Evolutionary conservation across 805 yeast genomes (phyloP), one percentile per base, ranked within the genome.

Genomic region (Ogataea ganodermae): DNA sequence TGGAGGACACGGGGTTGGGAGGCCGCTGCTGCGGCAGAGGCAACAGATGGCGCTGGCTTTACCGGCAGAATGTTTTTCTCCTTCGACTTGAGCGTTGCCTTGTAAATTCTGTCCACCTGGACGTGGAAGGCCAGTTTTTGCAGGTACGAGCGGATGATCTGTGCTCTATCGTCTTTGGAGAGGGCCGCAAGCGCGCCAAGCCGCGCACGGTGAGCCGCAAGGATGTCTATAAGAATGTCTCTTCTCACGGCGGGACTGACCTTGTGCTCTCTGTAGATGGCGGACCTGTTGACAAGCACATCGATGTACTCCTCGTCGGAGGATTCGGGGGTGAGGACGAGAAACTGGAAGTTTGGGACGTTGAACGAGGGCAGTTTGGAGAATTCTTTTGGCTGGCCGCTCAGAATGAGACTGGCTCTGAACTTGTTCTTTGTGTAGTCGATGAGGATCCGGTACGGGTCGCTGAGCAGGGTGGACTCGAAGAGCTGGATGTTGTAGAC

Each of bases 351-450:
- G 42, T 64, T 52, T 0, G 57, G 53, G 8, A 48, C 56, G 38
- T 57, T 59, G 44, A 58, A 55, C 23, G 41, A 55, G 42, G 66
- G 72, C 39, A 61, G 61, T 50, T 35, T 45, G 17, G 31, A 66
- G 23, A 70, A 58, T 45, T 71, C 69, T 21, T 59, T 67, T 2
- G 89, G 88, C 7, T 50, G 47, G 21, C 69, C 80, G 3, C 81
- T 68, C 18, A 85, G 62, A 3, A 85, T 72, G 54, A 86, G 75
- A 57, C 78, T 62, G 1, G 86, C 70, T 45, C 92, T 69, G 62
- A 83, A 84, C 63, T 79, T 78, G 69, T 85, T 85, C 58, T 83
- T 83, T 39, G 71, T 60, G 75, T 81, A 85, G 59, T 85, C 91
- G 16, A 82, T 73, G 46, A 83, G 68, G 10, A 85, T 80, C 21